Evolutionary conservation across 345 rosid genomes (phyloP).

Genomic region (Hibiscus tridactylites): DNA sequence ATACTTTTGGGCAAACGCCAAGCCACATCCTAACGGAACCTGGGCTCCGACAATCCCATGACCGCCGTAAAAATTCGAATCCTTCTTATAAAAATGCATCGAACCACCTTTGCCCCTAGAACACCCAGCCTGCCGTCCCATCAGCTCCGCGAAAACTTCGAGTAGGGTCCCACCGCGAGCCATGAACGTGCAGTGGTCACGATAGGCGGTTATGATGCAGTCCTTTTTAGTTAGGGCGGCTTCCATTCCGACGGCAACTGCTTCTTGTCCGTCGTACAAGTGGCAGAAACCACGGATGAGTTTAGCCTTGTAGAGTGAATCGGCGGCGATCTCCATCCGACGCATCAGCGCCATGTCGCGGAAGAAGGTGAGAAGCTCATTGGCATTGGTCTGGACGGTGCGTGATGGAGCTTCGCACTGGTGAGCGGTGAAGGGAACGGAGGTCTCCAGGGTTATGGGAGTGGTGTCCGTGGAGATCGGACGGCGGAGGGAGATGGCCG

Average conservation of each 20-base stretch:
- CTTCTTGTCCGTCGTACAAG: constrained; percentile 95
- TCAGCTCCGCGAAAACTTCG: constrained; percentile 74
- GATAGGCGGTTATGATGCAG: constrained; percentile 75
- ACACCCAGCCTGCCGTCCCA: constrained; percentile 83
- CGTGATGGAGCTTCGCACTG: constrained; percentile 53
- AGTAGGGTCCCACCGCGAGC: constrained; percentile 80
- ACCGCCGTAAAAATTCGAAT: constrained; percentile 38
- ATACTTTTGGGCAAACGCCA: constrained; percentile 89
- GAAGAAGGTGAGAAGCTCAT: constrained; percentile 74
- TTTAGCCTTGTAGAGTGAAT: background rate
- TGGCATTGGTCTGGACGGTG: constrained; percentile 48
- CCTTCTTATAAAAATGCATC: constrained; percentile 58
- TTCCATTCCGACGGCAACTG: constrained; percentile 37
- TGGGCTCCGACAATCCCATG: constrained; percentile 99
- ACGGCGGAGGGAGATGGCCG: constrained; percentile 38
- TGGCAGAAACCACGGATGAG: constrained; percentile 92
- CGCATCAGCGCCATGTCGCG: constrained; percentile 51
- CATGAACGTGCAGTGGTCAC: constrained; percentile 79
- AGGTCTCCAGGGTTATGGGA: constrained; percentile 74
- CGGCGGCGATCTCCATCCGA: background rate
- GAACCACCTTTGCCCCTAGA: constrained; percentile 52
- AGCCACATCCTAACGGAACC: constrained; percentile 25
- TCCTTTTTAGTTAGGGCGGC: constrained; percentile 64
- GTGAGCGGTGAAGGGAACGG: constrained; percentile 49
- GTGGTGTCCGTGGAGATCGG: constrained; percentile 59